Evolutionary conservation across 2,329 filamentous ascomycete species (phyloP).

Genomic region (Fusarium acutatum): DNA sequence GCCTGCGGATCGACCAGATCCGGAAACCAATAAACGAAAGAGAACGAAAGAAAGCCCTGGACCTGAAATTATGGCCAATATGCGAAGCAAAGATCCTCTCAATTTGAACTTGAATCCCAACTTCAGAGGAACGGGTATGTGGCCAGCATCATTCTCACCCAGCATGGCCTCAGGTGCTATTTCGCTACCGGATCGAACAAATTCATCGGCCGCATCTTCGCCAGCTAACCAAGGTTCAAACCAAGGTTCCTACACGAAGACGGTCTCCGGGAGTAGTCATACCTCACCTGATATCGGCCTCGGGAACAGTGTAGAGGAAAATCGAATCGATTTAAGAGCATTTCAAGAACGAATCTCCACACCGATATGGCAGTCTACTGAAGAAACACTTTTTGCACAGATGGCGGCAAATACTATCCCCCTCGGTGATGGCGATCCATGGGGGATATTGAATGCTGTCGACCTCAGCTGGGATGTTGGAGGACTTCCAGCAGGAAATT

Average conservation of each 20-base stretch:
- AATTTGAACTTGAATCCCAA: background rate
- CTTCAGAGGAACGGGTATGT: conserved; percentile 3
- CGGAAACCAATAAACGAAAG: conserved; percentile 45
- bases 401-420: conserved; percentile 35
- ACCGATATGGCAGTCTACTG: conserved; percentile 45
- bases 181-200: conserved; percentile 46
- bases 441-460: conserved; percentile 42
- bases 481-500: conserved; percentile 9
- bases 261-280: conserved; percentile 42
- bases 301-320: conserved; percentile 50
- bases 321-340: conserved; percentile 45
- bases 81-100: background rate
- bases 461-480: conserved; percentile 39
- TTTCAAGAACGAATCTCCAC: conserved; percentile 46
- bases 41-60: conserved; percentile 42
- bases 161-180: conserved; percentile 12
- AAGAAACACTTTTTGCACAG: conserved; percentile 44
- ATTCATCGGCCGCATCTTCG: conserved; percentile 45
- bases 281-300: conserved; percentile 45
- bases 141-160: conserved; percentile 12
- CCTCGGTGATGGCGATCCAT: conserved; percentile 38
- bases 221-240: conserved; percentile 38
- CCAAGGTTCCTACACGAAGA: conserved; percentile 31
- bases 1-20: conserved; percentile 14
- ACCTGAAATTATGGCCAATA: conserved; percentile 20